Evolutionary conservation across 2,329 filamentous ascomycete genomes (phyloP), one percentile per base, ranked within the genome.

Genomic region (Venturiaceae sp.): DNA sequence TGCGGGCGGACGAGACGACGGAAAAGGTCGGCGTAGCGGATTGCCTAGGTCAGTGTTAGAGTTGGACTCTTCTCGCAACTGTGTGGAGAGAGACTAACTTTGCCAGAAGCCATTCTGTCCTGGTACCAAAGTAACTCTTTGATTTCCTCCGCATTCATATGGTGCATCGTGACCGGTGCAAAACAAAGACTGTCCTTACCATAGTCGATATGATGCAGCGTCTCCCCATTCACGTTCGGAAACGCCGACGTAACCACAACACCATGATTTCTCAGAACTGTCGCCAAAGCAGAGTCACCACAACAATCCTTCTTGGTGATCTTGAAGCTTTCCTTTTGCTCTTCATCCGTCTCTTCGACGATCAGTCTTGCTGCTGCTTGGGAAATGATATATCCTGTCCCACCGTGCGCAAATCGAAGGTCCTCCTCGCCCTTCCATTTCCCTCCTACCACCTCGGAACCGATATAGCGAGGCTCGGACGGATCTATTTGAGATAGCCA

Each of bases 401-500:
- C 80, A 9, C 79, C 80, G 58, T 81, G 76, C 0, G 75, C 78
- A 64, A 82, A 82, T 14, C 79, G 67, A 0, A 76, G 71, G 4
- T 76, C 73, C 11, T 71, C 76, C n/a, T n/a, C n/a, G n/a, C n/a
- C n/a, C n/a, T n/a, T n/a, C n/a, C n/a, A n/a, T n/a, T n/a, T n/a
- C n/a, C n/a, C n/a, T 59, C 80, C 79, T 66, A 75, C 73, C 63
- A 79, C 80, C 62, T 80, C 77, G 33, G 78, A 79, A 39, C 79
- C 81, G 33, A 82, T 73, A 64, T 83, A 84, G 52, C 72, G 68
- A 5, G 77, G 76, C 60, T 78, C 66, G 2, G 65, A 67, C 2
- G 76, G 62, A 64, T 84, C 76, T 61, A 80, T 76, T 23, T 74
- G 70, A 19, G 71, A 69, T 23, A 84, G 72, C 79, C 80, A 84